A percentile compares a stretch with the other conserved stretches of the same genome.
phyloP scores from a whole-genome alignment of 495 filamentous ascomycete genomes.

The Rusavskia elegans region DNA sequence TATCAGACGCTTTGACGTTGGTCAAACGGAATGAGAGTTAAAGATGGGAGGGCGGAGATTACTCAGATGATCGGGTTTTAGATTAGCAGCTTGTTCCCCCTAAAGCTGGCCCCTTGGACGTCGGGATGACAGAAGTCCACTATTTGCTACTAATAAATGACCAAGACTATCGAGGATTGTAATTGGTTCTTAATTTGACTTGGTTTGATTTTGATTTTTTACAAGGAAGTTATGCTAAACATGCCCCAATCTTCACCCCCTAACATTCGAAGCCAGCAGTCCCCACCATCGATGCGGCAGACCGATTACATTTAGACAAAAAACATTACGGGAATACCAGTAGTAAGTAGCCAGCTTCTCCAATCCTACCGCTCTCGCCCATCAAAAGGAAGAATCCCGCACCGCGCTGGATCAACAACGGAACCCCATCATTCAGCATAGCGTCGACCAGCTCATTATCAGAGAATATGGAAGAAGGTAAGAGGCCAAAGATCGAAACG shows the following conservation, averaged over 20 bases:
- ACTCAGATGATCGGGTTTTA: background rate
- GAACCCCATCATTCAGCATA: background rate
- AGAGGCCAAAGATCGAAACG: background rate
- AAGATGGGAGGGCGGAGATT: no score
- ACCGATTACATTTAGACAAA: background rate
- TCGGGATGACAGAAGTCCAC: no score
- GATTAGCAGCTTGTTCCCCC: no score
- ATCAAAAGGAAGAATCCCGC: background rate
- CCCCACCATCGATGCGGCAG: background rate
- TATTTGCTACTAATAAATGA: no score
- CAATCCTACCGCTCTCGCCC: background rate
- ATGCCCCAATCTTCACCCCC: background rate
- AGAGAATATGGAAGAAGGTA: background rate
- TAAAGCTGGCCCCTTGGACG: no score
- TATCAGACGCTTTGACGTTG: no score
- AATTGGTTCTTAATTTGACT: no score
- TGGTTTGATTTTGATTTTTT: background rate
- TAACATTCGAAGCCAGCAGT: background rate
- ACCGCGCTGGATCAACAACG: background rate
- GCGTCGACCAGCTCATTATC: background rate
- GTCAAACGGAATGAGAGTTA: no score
- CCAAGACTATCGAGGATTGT: no score
- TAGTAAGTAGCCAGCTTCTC: background rate
- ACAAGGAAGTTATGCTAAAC: background rate
- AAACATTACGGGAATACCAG: background rate